phyloP scores from a whole-genome alignment of 2,329 filamentous ascomycete genomes.

The Epichloe gansuensis region DNA sequence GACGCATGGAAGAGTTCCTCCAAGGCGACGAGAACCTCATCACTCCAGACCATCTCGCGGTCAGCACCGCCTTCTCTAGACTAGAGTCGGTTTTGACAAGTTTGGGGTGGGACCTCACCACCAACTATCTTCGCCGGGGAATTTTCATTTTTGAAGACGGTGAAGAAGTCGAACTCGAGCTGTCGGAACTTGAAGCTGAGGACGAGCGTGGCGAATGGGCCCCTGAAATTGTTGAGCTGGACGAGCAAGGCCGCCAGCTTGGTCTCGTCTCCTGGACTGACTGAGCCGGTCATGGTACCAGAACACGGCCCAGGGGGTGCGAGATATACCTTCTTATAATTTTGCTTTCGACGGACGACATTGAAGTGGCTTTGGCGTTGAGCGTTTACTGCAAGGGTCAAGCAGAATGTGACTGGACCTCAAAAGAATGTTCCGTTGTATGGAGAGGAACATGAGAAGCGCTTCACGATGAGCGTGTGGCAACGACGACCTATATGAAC shows the following conservation, averaged over 20 bases:
- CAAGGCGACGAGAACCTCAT: constrained; percentile 18
- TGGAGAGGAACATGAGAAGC: no score
- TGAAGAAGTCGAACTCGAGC: constrained; percentile 34
- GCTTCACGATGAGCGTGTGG: no score
- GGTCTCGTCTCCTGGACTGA: constrained; percentile 38
- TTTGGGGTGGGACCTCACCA: constrained; percentile 45
- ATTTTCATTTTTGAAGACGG: constrained; percentile 41
- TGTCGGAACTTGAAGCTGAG: constrained; percentile 39
- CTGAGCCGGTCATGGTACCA: constrained; percentile 5
- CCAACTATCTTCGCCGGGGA: constrained; percentile 35
- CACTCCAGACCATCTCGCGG: constrained; percentile 29
- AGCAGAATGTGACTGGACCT: no score
- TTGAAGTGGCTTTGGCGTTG: not conserved
- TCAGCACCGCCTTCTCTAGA: constrained; percentile 33
- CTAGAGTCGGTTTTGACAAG: constrained; percentile 22
- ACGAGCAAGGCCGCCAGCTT: constrained; percentile 37
- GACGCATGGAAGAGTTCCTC: constrained; percentile 36
- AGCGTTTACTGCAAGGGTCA: not conserved
- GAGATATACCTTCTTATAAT: not conserved
- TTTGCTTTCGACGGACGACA: not conserved
- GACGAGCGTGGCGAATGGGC: constrained; percentile 42
- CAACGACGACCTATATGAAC: no score
- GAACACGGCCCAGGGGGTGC: not conserved
- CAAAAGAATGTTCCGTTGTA: no score
- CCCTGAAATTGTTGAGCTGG: constrained; percentile 40